phyloP scores from a whole-genome alignment of 306 rosid genomes.

The Mimosa bimucronata region DNA sequence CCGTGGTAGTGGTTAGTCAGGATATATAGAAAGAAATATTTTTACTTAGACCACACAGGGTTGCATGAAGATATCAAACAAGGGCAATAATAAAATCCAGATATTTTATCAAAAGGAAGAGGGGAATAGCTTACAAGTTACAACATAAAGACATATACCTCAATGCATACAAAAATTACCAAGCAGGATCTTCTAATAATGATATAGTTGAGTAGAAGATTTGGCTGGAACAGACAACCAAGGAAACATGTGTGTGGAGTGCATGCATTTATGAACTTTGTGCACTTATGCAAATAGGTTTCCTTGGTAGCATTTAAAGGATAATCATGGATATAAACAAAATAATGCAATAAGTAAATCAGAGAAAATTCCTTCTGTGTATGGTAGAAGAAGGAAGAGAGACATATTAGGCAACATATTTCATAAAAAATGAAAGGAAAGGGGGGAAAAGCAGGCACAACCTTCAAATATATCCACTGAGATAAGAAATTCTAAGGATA shows the following conservation, averaged over 20 bases:
- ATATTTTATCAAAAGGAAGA: background rate
- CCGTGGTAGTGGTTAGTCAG: background rate
- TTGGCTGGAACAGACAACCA: background rate
- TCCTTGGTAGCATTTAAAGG: conserved; percentile 1
- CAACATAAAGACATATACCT: background rate
- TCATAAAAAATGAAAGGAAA: background rate
- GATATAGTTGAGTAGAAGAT: conserved; percentile 2
- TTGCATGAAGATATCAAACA: background rate
- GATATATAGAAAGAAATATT: background rate
- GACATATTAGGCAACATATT: background rate
- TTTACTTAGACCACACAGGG: background rate
- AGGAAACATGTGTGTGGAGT: conserved; percentile 2
- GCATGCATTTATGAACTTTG: background rate
- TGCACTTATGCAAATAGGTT: background rate
- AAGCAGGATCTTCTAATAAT: background rate
- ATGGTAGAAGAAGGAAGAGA: background rate
- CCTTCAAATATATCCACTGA: background rate
- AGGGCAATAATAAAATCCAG: background rate
- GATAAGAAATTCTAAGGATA: background rate
- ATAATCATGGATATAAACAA: conserved; percentile 1
- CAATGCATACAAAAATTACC: background rate
- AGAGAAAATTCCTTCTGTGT: background rate
- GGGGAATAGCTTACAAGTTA: background rate
- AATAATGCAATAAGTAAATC: background rate
- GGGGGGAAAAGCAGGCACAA: background rate